A percentile compares a stretch with the other conserved stretches of the same genome.
phyloP scores from a whole-genome alignment of 495 filamentous ascomycete species.

The Penicillium flavigenum region DNA sequence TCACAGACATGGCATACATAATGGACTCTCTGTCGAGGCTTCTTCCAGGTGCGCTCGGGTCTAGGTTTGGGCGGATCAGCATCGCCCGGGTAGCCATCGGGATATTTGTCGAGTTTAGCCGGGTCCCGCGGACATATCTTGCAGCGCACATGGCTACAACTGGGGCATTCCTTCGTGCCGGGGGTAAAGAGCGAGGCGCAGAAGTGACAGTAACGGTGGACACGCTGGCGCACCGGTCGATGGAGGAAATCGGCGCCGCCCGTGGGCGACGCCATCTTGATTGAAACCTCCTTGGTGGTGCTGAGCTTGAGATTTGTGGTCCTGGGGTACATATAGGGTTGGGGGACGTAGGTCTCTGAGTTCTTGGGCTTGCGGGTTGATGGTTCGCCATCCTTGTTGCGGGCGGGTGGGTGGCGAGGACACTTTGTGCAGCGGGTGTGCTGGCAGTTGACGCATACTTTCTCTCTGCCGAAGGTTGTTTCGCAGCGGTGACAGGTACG shows the following conservation, averaged over 20 bases:
- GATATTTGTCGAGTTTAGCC: conserved; percentile 69
- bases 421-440: conserved; percentile 79
- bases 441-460: conserved; percentile 68
- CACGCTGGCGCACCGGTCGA: conserved; percentile 63
- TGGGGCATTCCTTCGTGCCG: conserved; percentile 61
- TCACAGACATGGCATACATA: conserved; percentile 67
- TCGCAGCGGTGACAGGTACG: conserved; percentile 78
- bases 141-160: conserved; percentile 76
- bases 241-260: conserved; percentile 70
- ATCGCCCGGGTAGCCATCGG: conserved; percentile 77
- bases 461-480: conserved; percentile 67
- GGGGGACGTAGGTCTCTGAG: conserved; percentile 19
- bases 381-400: conserved; percentile 26
- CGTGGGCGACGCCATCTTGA: conserved; percentile 59
- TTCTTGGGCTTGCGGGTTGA: conserved; percentile 41
- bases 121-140: conserved; percentile 78
- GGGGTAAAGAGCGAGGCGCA: conserved; percentile 64
- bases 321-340: conserved; percentile 7
- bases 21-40: conserved; percentile 49
- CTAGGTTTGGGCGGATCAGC: conserved; percentile 37
- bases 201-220: conserved; percentile 74
- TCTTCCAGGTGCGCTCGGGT: conserved; percentile 41
- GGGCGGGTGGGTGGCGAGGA: conserved; percentile 61
- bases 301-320: conserved; percentile 19
- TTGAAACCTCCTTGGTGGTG: not conserved